Evolutionary conservation across 2,329 filamentous ascomycete genomes (phyloP), one percentile per base, ranked within the genome.

Genomic region (Purpureocillium lavendulum): DNA sequence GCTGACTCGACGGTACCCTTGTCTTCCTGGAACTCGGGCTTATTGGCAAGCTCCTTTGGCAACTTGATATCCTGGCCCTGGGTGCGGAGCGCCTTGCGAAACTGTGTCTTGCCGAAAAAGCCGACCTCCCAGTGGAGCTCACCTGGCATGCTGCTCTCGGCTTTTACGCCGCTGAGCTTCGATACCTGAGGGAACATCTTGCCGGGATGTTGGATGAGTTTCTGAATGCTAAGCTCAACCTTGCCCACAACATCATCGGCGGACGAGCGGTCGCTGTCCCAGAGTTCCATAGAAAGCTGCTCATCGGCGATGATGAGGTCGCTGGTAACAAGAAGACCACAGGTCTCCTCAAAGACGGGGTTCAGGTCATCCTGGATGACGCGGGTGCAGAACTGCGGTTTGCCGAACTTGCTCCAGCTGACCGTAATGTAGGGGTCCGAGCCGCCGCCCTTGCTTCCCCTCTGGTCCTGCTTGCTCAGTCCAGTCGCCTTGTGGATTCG

Each of bases 231-330:
- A 3, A 97, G 67, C 56, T 97, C 89, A 14, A 97, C 79, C 61
- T 96, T 96, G 39, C 92, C 92, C 12, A 96, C 88, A 34, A 96
- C 84, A 52, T 97, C 92, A 55, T 97, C 92, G 1, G 90, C 87
- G 9, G 87, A 92, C 31, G 85, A 87, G 34, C 89, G 77, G 59
- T 97, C 92, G 37, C 87, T 94, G 60, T 97, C 92, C 92, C 92
- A 97, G 1, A 97, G 75, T 58, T 97, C 90, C 47, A 97, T 81
- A 9, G 87, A 90, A 4, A 97, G 72, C 55, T 92, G 87, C 64
- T 98, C 92, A 47, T 96, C 83, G 0, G 85, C 90, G 62, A 92
- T 94, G 67, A 97, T 87, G 39, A 95, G 71, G 47, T 96, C 89
- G 0, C 86, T 76, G 0, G 86, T 95, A 6, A 98, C 86, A 13